phyloP scores from a whole-genome alignment of 192 early-diverging fungal species.

The Chytriomyces sp. region DNA sequence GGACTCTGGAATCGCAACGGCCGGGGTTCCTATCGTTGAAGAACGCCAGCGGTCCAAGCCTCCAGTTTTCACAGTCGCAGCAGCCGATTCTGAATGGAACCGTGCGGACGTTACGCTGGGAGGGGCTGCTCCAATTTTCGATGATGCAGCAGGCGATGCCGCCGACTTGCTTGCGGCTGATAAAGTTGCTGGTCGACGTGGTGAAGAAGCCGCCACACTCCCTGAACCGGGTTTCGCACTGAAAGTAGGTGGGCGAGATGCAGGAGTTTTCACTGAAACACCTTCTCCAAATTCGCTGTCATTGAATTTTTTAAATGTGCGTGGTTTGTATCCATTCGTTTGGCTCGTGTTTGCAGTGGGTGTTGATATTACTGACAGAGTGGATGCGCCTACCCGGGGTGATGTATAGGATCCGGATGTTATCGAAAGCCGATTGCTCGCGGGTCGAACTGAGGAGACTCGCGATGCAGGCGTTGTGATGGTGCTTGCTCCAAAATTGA shows the following conservation, averaged over 20 bases:
- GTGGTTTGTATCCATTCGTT: constrained; percentile 39
- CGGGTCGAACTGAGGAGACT: not conserved
- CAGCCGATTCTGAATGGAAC: too few relatives aligned
- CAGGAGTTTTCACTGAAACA: not conserved
- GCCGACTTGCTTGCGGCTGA: not conserved
- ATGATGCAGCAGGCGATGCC: too few relatives aligned
- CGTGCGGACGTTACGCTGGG: not conserved
- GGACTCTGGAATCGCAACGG: not conserved
- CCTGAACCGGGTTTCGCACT: too few relatives aligned
- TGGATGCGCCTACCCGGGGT: not conserved
- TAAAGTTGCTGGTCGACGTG: not conserved
- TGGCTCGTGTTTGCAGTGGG: not conserved
- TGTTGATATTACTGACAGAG: too few relatives aligned
- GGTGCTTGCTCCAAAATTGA: constrained; percentile 12
- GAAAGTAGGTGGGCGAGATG: not conserved
- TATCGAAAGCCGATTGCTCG: not conserved
- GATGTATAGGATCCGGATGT: not conserved
- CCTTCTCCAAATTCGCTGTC: not conserved
- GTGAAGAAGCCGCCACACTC: not conserved
- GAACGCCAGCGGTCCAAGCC: not conserved
- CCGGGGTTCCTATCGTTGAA: not conserved
- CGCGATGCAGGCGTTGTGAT: not conserved
- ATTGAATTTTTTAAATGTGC: constrained; percentile 47
- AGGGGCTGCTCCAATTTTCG: not conserved
- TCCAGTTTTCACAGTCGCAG: not conserved